Evolutionary conservation across 257 asterid species (phyloP).

Genomic region (Primulina huaijiensis): DNA sequence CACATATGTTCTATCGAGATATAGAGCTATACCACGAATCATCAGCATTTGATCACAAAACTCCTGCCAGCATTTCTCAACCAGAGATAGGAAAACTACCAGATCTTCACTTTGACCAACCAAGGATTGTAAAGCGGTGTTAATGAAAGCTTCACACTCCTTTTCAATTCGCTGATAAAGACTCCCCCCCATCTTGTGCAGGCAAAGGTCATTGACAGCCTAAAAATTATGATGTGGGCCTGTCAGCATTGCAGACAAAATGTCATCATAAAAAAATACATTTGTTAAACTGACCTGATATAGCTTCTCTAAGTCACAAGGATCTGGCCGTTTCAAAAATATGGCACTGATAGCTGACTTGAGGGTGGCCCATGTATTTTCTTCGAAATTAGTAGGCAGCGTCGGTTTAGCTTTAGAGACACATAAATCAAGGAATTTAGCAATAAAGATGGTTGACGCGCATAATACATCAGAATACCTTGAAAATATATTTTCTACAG

Average conservation of each 20-base stretch:
- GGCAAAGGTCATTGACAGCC: conserved; percentile 93
- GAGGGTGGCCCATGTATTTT: conserved; percentile 84
- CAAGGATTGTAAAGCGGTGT: conserved; percentile 68
- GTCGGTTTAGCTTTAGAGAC: conserved; percentile 68
- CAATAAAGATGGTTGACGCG: conserved; percentile 7
- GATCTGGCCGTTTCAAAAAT: conserved; percentile 89
- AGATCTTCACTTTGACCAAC: conserved; percentile 94
- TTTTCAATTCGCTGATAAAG: conserved; percentile 81
- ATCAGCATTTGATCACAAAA: conserved; percentile 95
- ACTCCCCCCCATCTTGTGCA: conserved; percentile 92
- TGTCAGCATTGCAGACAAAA: conserved; percentile 26
- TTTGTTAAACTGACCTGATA: conserved; percentile 57
- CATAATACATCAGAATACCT: background rate
- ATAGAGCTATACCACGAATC: conserved; percentile 93
- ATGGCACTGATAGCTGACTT: conserved; percentile 88
- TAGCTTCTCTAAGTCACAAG: conserved; percentile 88
- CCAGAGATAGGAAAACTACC: conserved; percentile 84
- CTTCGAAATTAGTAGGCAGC: conserved; percentile 82
- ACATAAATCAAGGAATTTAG: conserved; percentile 24
- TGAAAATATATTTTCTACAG: background rate
- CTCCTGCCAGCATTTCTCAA: conserved; percentile 92
- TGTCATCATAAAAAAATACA: conserved; percentile 13
- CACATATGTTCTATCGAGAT: conserved; percentile 92
- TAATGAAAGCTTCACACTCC: conserved; percentile 77
- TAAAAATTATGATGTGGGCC: conserved; percentile 28